Conservation (phyloP, 108 stramenopile genomes). For the Parietichytrium sp. region DNA sequence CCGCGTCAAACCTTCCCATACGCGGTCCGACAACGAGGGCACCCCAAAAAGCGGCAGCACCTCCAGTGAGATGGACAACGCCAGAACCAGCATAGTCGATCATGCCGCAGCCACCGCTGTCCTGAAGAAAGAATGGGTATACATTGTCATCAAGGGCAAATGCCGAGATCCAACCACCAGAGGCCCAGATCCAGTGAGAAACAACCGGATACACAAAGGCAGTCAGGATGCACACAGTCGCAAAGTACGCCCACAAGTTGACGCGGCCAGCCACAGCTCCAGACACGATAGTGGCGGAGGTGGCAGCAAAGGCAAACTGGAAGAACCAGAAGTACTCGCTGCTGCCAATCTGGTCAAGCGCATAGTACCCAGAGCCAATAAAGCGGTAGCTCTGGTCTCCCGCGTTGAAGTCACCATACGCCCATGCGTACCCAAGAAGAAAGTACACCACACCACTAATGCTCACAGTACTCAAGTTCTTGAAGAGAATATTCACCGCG, state of each 20-base stretch:
- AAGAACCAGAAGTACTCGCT: slow-evolving; percentile 61
- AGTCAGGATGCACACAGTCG: slow-evolving; percentile 68
- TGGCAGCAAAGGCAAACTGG: slow-evolving; percentile 76
- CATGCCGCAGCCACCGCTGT: slow-evolving; percentile 55
- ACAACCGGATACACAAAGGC: slow-evolving; percentile 84
- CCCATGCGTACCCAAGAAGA: slow-evolving; percentile 42
- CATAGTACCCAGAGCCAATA: slow-evolving; percentile 70
- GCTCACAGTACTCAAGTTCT: slow-evolving; percentile 52
- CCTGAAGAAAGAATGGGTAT: too few species aligned
- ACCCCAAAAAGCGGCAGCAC: slow-evolving; percentile 75
- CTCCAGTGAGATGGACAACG: slow-evolving; percentile 76
- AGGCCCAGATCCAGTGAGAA: slow-evolving; percentile 76
- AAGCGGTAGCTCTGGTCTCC: slow-evolving; percentile 45
- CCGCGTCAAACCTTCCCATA: background rate
- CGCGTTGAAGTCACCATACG: background rate
- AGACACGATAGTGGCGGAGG: slow-evolving; percentile 72
- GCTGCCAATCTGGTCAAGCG: slow-evolving; percentile 48
- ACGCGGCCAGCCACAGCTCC: slow-evolving; percentile 73
- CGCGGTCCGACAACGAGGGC: slow-evolving; percentile 46
- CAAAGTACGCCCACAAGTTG: slow-evolving; percentile 74
- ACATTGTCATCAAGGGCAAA: background rate
- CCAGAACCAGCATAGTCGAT: slow-evolving; percentile 76
- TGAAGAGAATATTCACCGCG: slow-evolving; percentile 55
- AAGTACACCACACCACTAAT: slow-evolving; percentile 44
- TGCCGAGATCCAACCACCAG: slow-evolving; percentile 48